Conservation (phyloP, 208 protist species). For the Trypanosoma avium region DNA sequence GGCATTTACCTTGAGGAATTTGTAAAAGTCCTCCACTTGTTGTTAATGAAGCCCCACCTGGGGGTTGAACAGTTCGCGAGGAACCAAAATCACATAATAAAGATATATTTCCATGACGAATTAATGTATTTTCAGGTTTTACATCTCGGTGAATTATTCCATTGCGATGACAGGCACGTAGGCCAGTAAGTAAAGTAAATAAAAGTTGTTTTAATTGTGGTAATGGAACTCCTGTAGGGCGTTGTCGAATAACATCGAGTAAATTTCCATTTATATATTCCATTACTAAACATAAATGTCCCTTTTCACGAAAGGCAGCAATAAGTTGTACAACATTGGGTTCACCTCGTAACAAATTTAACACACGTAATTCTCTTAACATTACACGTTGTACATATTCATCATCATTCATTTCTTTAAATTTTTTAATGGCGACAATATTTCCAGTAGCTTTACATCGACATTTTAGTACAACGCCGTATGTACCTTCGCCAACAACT, state of each 20-base stretch:
- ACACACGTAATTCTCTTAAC: constrained; percentile 90
- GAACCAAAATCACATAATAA: constrained; percentile 93
- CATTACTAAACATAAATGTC: constrained; percentile 93
- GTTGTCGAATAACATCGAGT: constrained; percentile 81
- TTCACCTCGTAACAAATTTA: constrained; percentile 87
- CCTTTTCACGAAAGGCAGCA: constrained; percentile 83
- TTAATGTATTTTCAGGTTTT: constrained; percentile 92
- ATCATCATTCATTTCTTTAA: constrained; percentile 91
- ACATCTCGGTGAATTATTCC: constrained; percentile 92
- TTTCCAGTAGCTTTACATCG: constrained; percentile 69
- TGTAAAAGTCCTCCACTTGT: constrained; percentile 16
- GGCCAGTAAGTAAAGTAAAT: constrained; percentile 86
- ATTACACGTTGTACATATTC: constrained; percentile 88
- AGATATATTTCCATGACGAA: constrained; percentile 50
- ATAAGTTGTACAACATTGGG: constrained; percentile 91
- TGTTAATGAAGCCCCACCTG: background rate
- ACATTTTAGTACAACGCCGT: constrained; percentile 93
- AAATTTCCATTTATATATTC: constrained; percentile 91
- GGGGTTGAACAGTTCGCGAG: constrained; percentile 43
- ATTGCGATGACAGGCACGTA: constrained; percentile 90
- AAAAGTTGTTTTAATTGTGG: constrained; percentile 64
- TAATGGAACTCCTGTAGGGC: constrained; percentile 48
- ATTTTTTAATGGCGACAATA: constrained; percentile 94
- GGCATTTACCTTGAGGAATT: background rate
- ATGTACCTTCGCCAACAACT: constrained; percentile 93